A percentile compares a stretch with the other conserved stretches of the same genome.
These are phyloP conservation scores for Aspergillus fumigatiaffinis DNA, from an alignment of 2,329 filamentous ascomycete species.

Conservation along the genomic window DNA sequence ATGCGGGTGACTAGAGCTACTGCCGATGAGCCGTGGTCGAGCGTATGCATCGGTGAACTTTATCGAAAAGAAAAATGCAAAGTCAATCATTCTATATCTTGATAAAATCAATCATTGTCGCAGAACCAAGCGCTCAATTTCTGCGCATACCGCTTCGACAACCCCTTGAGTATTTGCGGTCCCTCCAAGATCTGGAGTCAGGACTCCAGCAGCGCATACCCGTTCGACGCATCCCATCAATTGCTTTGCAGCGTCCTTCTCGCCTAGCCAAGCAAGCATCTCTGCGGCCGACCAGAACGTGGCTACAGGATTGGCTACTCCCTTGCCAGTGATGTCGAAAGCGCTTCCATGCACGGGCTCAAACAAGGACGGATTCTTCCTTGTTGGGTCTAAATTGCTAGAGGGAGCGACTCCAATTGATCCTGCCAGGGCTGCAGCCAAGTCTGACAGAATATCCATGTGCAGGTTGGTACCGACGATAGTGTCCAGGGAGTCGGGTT, in stretches of 20 bases:
- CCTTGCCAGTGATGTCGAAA: slow-evolving; percentile 62
- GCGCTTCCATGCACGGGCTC: slow-evolving; percentile 62
- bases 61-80: background rate
- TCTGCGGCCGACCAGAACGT: slow-evolving; percentile 68
- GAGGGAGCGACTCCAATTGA: slow-evolving; percentile 70
- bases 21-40: background rate
- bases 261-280: slow-evolving; percentile 62
- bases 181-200: slow-evolving; percentile 60
- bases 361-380: slow-evolving; percentile 57
- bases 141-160: slow-evolving; percentile 52
- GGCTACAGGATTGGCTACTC: slow-evolving; percentile 58
- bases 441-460: slow-evolving; percentile 68
- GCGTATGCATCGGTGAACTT: background rate
- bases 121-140: slow-evolving; percentile 38
- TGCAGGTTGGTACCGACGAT: slow-evolving; percentile 53
- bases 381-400: slow-evolving; percentile 62
- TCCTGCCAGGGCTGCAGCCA: slow-evolving; percentile 66
- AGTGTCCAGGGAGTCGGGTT: slow-evolving; percentile 48
- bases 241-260: slow-evolving; percentile 53
- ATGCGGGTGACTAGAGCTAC: background rate
- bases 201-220: slow-evolving; percentile 53
- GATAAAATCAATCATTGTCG: background rate
- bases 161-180: slow-evolving; percentile 53
- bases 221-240: slow-evolving; percentile 60
- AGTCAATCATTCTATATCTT: background rate